phyloP scores from a whole-genome alignment of 306 rosid genomes.

The Pterocarpus santalinus region DNA sequence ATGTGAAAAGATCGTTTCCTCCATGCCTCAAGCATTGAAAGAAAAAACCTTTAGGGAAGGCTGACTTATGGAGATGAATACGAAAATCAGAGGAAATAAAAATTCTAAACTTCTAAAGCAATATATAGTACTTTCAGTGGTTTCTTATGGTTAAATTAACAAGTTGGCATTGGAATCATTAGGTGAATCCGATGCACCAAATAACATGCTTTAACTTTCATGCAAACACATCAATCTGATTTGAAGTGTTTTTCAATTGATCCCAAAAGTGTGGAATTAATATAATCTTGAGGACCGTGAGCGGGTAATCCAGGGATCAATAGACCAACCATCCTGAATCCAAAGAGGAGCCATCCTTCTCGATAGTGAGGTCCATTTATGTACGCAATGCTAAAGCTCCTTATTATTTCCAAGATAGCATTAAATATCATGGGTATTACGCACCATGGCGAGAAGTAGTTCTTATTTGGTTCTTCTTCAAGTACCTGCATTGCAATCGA shows the following conservation, averaged over 20 bases:
- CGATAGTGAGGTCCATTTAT: slow-evolving; percentile 55
- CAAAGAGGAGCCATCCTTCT: slow-evolving; percentile 65
- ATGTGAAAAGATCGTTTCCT: no score
- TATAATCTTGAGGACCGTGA: slow-evolving; percentile 78
- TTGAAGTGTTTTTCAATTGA: slow-evolving; percentile 50
- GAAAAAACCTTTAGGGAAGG: no score
- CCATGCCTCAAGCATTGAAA: no score
- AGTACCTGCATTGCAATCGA: slow-evolving; percentile 54
- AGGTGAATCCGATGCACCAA: no score
- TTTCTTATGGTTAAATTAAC: no score
- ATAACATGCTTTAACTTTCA: background rate
- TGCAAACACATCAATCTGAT: slow-evolving; percentile 23
- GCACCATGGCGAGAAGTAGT: slow-evolving; percentile 59
- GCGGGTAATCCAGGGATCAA: slow-evolving; percentile 68
- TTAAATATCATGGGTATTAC: slow-evolving; percentile 59
- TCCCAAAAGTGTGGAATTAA: slow-evolving; percentile 70
- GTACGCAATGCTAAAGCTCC: slow-evolving; percentile 69
- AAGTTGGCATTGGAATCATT: no score
- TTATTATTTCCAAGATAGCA: slow-evolving; percentile 64
- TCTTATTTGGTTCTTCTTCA: slow-evolving; percentile 75
- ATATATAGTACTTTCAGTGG: no score
- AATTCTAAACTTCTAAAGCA: no score
- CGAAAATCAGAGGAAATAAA: no score
- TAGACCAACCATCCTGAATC: slow-evolving; percentile 63
- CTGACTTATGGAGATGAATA: no score